Conservation (phyloP, 2,329 filamentous ascomycete genomes). For the Neoscytalidium dimidiatum region DNA sequence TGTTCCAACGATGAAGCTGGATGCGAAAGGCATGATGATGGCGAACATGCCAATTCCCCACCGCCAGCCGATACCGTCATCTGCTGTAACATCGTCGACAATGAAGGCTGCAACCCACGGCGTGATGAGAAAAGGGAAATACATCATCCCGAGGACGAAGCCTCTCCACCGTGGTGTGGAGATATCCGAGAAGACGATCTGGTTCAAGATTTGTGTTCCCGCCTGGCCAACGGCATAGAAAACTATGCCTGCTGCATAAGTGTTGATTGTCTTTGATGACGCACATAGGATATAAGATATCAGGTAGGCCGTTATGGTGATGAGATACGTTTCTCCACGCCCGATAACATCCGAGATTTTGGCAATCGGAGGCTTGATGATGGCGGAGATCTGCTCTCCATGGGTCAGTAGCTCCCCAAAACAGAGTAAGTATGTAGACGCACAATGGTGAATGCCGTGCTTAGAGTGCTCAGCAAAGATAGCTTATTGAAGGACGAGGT, state of each 20-base stretch:
- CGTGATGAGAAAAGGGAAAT: slow-evolving; percentile 43
- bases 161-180: slow-evolving; percentile 44
- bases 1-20: slow-evolving; percentile 39
- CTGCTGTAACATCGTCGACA: slow-evolving; percentile 38
- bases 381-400: slow-evolving; percentile 31
- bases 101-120: slow-evolving; percentile 46
- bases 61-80: slow-evolving; percentile 44
- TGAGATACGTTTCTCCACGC: slow-evolving; percentile 40
- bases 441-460: slow-evolving; percentile 39
- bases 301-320: slow-evolving; percentile 38
- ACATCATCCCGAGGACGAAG: slow-evolving; percentile 42
- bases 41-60: slow-evolving; percentile 50
- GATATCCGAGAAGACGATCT: slow-evolving; percentile 46
- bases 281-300: slow-evolving; percentile 43
- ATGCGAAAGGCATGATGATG: slow-evolving; percentile 41
- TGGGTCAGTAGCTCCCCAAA: background rate
- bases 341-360: slow-evolving; percentile 48
- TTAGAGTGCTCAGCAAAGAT: slow-evolving; percentile 37
- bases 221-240: slow-evolving; percentile 42
- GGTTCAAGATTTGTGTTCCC: slow-evolving; percentile 43
- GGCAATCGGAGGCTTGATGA: slow-evolving; percentile 45
- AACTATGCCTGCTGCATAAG: slow-evolving; percentile 38
- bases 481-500: slow-evolving; percentile 42
- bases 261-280: slow-evolving; percentile 35
- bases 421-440: background rate